A percentile compares a stretch with the other conserved stretches of the same genome.
Conservation (phyloP, 2,329 filamentous ascomycete genomes). For the Nemania sp. region DNA sequence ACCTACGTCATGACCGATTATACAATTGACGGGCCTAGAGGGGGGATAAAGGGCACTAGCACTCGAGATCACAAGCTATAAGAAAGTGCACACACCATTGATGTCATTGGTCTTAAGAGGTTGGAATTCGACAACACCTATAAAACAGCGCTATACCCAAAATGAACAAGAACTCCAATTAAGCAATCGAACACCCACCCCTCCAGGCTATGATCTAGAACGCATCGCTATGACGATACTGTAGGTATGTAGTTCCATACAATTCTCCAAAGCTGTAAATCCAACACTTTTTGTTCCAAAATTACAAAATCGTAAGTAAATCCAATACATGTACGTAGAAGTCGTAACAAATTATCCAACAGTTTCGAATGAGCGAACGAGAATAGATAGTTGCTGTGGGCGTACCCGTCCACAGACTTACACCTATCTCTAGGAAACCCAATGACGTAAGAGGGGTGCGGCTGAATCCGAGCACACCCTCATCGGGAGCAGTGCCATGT, state of each 20-base stretch:
- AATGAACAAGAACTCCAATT: slow-evolving; percentile 12
- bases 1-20: slow-evolving; percentile 22
- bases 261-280: neutral
- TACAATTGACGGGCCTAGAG: neutral
- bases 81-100: slow-evolving; percentile 23
- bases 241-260: neutral
- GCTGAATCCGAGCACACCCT: neutral
- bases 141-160: slow-evolving; percentile 6
- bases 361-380: neutral
- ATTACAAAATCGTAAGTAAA: neutral
- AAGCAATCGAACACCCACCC: slow-evolving; percentile 1
- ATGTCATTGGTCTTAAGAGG: slow-evolving; percentile 28
- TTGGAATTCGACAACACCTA: neutral
- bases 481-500: neutral
- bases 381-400: neutral
- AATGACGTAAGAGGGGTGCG: slow-evolving; percentile 32
- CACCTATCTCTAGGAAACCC: neutral
- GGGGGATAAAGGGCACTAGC: slow-evolving; percentile 24
- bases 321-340: neutral
- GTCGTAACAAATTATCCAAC: neutral
- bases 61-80: neutral
- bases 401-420: neutral
- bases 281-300: neutral
- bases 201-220: slow-evolving; percentile 20
- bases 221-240: slow-evolving; percentile 1